Base-by-base conservation (phyloP, 2,329 filamentous ascomycete genomes). In the Chrysoporthe puriensis region DNA sequence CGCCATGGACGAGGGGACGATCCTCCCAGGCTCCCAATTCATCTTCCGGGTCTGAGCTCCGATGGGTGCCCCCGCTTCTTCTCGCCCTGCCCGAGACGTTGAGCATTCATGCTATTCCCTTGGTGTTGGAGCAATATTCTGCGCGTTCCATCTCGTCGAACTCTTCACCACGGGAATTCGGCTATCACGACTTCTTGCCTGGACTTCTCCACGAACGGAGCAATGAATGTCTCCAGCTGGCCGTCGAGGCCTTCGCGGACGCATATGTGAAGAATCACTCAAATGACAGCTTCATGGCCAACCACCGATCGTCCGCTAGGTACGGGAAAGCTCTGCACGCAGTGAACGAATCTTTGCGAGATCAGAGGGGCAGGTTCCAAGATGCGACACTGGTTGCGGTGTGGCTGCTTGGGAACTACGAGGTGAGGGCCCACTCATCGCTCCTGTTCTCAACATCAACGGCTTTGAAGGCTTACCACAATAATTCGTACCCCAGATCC, bases 371-470 rank as follows among this genome's bases (percentile, higher is more conserved):
- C 40, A 26, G 9, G 3, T 21, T 5, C 6, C 36, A 59, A 21
- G 57, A 59, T 43, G 40, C 57, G 18, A 59, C 57, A 36, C 21
- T 59, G 57, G 57, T 36, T 40, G 57, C 57, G n/a, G 57, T 59
- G n/a, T 59, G 57, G 57, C 11, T 59, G 18, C 57, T 59, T 43
- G 57, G 57, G 5, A 59, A 59, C 57, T 59, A 59, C 40, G 57
- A 59, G 57, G 57, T 59, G 36, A 26, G 57, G 7, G 11, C 11
- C 14, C 21, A 8, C 48, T 34, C 26, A 14, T 34, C 13, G 5
- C 52, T 18, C 6, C n/a, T 13, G 21, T 13, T 52, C 14, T 1
- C 21, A 3, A 52, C 6, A 13, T 11, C 9, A 13, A 21, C 0
- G 14, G 26, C 2, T 34, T 16, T 32, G 5, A 57, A 34, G 34